Evolutionary conservation across 257 asterid species (phyloP).

Genomic region (Solanum chaucha): DNA sequence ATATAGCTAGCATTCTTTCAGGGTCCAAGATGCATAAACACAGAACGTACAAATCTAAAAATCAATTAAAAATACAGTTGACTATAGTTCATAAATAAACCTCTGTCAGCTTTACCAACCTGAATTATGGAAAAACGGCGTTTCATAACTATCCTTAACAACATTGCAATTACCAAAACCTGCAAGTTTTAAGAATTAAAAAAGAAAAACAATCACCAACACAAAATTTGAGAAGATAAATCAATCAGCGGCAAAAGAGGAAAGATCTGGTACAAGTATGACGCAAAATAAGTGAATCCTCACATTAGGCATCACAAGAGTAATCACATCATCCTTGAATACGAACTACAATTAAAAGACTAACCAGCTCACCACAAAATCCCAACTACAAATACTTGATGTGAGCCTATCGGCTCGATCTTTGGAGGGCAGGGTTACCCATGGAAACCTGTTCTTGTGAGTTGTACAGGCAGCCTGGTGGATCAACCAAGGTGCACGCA

Average conservation of each 20-base stretch:
- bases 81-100: not conserved
- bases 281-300: not conserved
- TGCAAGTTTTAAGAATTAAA: constrained; percentile 17
- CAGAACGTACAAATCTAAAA: not conserved
- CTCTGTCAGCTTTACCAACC: constrained; percentile 35
- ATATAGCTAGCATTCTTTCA: not conserved
- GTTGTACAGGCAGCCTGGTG: not conserved
- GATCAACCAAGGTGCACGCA: not conserved
- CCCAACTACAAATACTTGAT: not conserved
- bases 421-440: not conserved
- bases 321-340: not conserved
- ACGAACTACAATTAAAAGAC: not conserved
- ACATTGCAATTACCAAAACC: constrained; percentile 97
- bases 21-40: not conserved
- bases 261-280: not conserved
- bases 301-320: not conserved
- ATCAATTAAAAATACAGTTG: not conserved
- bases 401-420: not conserved
- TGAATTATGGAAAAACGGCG: constrained; percentile 89
- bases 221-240: not conserved
- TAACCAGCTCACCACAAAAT: not conserved
- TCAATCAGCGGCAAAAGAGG: not conserved
- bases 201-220: not conserved
- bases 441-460: not conserved
- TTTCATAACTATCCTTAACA: constrained; percentile 78